These are phyloP conservation scores for Candida namnaoensis DNA, from an alignment of 805 yeast genomes.

Conservation along the genomic window DNA sequence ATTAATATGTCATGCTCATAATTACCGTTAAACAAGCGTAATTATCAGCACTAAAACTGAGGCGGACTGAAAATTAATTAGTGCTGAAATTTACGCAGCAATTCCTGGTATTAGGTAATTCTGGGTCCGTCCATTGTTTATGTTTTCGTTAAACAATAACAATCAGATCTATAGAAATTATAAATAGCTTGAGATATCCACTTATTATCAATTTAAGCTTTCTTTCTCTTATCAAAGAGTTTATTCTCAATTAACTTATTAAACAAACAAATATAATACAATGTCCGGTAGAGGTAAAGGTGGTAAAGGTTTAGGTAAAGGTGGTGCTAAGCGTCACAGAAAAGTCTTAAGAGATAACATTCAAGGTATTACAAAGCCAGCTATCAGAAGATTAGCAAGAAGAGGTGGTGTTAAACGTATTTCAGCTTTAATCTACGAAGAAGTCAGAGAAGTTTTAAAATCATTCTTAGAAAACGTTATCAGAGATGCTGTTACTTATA, in stretches of 20 bases:
- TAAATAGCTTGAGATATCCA: not conserved
- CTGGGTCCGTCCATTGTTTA: too few relatives aligned
- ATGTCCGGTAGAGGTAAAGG: slow-evolving; percentile 99
- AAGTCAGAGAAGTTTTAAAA: slow-evolving; percentile 95
- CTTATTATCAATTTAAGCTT: not conserved
- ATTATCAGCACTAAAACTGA: not conserved
- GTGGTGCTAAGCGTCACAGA: slow-evolving; percentile 99
- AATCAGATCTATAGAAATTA: not conserved
- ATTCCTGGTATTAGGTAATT: not conserved
- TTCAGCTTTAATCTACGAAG: slow-evolving; percentile 97
- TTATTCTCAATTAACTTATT: too few relatives aligned
- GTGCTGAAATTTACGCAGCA: slow-evolving; percentile 14
- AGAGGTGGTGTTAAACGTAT: slow-evolving; percentile 99
- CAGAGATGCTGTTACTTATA: slow-evolving; percentile 98
- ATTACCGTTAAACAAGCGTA: too few relatives aligned
- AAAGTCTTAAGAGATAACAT: slow-evolving; percentile 99
- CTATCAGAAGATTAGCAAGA: slow-evolving; percentile 99
- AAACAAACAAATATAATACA: slow-evolving; percentile 17
- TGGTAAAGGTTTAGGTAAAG: slow-evolving; percentile 99
- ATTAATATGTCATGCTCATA: too few relatives aligned
- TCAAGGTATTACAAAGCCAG: slow-evolving; percentile 99
- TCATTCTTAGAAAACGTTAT: slow-evolving; percentile 94
- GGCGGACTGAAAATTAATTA: too few relatives aligned
- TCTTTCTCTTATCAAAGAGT: slow-evolving; percentile 1
- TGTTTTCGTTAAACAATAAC: too few relatives aligned